Conservation (phyloP, 305 asterid species). For the Fraxinus latifolia region DNA sequence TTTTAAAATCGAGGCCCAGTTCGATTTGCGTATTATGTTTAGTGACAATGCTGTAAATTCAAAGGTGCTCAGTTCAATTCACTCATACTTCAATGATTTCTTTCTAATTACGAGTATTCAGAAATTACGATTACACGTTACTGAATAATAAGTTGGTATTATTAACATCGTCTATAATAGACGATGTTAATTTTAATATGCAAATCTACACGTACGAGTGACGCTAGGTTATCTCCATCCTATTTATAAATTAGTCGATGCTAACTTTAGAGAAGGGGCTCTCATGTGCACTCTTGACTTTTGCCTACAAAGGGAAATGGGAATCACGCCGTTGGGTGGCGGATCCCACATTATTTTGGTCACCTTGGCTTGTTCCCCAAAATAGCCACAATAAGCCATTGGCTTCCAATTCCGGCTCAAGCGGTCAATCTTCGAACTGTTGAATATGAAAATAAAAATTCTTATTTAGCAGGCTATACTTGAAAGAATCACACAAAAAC, state of each 20-base stretch:
- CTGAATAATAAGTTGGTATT: neutral
- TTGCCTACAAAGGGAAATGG: slow-evolving; percentile 27
- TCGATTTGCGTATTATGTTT: neutral
- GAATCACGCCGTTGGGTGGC: slow-evolving; percentile 29
- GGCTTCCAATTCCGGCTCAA: neutral
- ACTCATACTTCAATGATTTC: neutral
- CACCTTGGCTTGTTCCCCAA: slow-evolving; percentile 14
- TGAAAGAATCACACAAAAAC: neutral
- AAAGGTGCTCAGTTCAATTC: neutral
- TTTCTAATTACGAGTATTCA: neutral
- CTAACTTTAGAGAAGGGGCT: slow-evolving; percentile 19
- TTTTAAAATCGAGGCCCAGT: neutral
- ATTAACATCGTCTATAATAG: neutral
- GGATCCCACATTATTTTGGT: slow-evolving; percentile 22
- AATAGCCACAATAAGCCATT: neutral
- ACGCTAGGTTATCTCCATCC: neutral
- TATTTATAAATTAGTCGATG: neutral
- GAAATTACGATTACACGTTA: neutral
- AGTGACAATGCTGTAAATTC: neutral
- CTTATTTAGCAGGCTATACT: neutral
- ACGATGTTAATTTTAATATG: neutral
- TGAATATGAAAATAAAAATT: neutral
- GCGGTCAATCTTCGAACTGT: neutral
- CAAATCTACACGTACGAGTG: neutral
- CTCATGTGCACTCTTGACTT: slow-evolving; percentile 41